A percentile compares a stretch with the other conserved stretches of the same genome.
phyloP scores from a whole-genome alignment of 148 eudicot genomes.

The Camellia sinensis region DNA sequence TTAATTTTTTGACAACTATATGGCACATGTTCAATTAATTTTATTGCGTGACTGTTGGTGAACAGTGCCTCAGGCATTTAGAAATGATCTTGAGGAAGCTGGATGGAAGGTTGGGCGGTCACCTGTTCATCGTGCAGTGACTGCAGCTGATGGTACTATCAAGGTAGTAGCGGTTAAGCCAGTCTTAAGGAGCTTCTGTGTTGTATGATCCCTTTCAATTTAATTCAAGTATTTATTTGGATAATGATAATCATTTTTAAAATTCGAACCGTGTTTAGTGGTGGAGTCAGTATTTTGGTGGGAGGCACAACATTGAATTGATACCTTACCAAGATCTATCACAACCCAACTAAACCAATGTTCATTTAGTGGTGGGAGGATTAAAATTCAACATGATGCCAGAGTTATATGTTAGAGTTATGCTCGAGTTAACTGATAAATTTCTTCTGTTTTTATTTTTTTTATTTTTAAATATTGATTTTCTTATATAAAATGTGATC shows the following conservation, averaged over 20 bases:
- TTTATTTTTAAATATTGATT: no score
- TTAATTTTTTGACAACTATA: not conserved
- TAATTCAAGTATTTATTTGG: not conserved
- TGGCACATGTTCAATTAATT: not conserved
- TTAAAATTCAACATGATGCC: no score
- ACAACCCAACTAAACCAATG: no score
- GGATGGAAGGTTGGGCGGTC: conserved; percentile 94
- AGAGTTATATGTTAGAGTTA: no score
- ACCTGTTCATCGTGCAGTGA: conserved; percentile 57
- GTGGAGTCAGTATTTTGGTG: no score
- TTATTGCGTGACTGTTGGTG: conserved; percentile 10
- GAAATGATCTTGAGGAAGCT: conserved; percentile 72
- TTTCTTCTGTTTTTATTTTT: not conserved
- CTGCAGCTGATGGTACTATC: conserved; percentile 89
- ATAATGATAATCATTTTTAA: not conserved
- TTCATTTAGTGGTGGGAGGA: no score
- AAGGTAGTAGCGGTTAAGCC: conserved; percentile 46
- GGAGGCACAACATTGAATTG: no score
- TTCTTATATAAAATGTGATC: no score
- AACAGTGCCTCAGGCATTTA: conserved; percentile 82
- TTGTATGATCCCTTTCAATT: not conserved
- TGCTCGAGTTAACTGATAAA: no score
- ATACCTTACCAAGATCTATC: no score
- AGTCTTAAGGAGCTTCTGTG: not conserved
- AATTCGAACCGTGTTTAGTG: no score